Percentiles rank a stretch among this genome's conserved stretches.
Evolutionary conservation across 768 basidiomycete species (phyloP).

Genomic region (Leucocoprinus leucothites): DNA sequence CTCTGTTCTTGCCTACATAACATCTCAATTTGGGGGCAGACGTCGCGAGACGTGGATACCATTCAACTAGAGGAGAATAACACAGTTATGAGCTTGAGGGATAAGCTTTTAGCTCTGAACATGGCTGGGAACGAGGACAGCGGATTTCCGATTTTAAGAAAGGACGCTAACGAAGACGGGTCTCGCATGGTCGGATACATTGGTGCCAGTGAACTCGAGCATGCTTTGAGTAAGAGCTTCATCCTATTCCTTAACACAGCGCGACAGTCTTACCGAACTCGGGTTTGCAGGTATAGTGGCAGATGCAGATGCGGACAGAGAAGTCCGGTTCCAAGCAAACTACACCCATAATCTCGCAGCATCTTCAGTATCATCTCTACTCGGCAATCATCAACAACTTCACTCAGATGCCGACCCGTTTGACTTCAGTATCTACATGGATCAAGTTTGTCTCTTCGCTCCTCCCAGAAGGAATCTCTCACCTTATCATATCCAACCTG

Average conservation of each 20-base stretch:
- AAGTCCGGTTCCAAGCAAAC: conserved; percentile 60
- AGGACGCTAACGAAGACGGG: conserved; percentile 41
- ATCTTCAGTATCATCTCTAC: conserved; percentile 61
- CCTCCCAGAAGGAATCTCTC: conserved; percentile 1
- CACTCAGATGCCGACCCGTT: conserved; percentile 47
- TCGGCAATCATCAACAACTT: conserved; percentile 33
- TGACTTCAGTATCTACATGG: conserved; percentile 89
- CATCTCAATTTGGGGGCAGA: conserved; percentile 36
- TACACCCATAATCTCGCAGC: conserved; percentile 40
- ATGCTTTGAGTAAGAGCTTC: conserved; percentile 70
- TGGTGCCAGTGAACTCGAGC: conserved; percentile 89
- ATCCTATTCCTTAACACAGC: not conserved
- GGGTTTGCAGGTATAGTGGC: conserved; percentile 60
- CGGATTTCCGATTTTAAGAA: conserved; percentile 83
- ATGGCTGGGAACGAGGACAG: conserved; percentile 65
- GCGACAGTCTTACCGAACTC: not conserved
- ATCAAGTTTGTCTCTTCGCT: conserved; percentile 52
- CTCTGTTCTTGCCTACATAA: not conserved
- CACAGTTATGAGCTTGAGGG: conserved; percentile 73
- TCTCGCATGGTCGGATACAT: conserved; percentile 85
- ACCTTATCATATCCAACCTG: not conserved
- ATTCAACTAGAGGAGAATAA: conserved; percentile 73
- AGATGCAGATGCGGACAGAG: conserved; percentile 57
- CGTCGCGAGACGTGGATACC: conserved; percentile 59
- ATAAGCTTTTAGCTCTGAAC: conserved; percentile 60